Evolutionary conservation across 2,329 filamentous ascomycete species (phyloP), one percentile per base, ranked within the genome.

Genomic region (Ascochyta lentis): DNA sequence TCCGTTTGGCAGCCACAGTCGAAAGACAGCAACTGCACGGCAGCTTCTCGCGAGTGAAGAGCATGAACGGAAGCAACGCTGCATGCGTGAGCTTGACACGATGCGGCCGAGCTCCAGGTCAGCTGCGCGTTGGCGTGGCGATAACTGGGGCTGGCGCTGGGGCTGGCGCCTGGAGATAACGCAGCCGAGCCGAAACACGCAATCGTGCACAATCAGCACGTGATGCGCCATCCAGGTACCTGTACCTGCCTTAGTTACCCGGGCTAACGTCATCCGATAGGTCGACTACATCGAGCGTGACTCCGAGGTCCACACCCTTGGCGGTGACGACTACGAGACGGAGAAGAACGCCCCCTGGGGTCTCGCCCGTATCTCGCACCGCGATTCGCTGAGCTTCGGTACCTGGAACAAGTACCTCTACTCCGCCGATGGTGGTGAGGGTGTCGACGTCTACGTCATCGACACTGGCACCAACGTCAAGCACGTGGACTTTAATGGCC

Each of bases 331-430:
- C 19, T 74, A 78, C 63, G 84, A 89, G 73, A 82, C 86, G 7
- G 92, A 99, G 86, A 95, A 92, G 84, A 89, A 91, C 77, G 91
- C 96, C 63, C 95, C 95, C n/a, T 99, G 96, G 95, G 95, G 96
- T 82, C 86, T 99, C 64, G 95, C 96, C 68, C 92, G 95, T 87
- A 91, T 99, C 80, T 99, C 95, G 31, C 95, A 99, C 84, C 91
- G 95, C 68, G 84, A 95, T 64, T 84, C 84, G 63, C 85, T 99
- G 66, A 89, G 85, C 77, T 98, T 99, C 76, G 89, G 90, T 69
- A 93, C 87, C 77, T 98, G 95, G 83, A 98, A 97, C 86, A 97
- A 98, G 83, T 99, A 99, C 83, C 85, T 98, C 34, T 99, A 95
- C 78, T 85, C 92, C 54, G 84, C 86, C 53, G 89, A 96, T 50